phyloP scores from a whole-genome alignment of 331 rosid species.

The Malus hybrid region DNA sequence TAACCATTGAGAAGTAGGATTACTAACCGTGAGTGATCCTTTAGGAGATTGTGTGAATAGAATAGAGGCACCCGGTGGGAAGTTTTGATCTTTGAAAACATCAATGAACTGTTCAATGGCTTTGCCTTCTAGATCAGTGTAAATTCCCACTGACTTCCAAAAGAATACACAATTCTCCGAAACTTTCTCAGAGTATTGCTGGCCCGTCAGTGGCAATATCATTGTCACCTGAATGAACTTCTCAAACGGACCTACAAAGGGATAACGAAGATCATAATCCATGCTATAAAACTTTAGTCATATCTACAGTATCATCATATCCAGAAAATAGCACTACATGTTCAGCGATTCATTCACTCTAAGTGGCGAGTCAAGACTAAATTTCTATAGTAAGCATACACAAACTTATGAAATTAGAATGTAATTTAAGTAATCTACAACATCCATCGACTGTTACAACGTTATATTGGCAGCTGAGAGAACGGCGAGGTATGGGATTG shows the following conservation, averaged over 20 bases:
- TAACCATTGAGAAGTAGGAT: background rate
- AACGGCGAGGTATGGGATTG: background rate
- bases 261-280: background rate
- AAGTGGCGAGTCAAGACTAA: background rate
- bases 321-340: background rate
- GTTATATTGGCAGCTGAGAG: background rate
- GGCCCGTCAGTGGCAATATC: constrained; percentile 44
- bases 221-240: constrained; percentile 45
- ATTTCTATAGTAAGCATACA: background rate
- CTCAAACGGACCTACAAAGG: constrained; percentile 55
- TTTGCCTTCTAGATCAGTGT: constrained; percentile 50
- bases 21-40: constrained; percentile 49
- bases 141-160: constrained; percentile 53
- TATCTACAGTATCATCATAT: background rate
- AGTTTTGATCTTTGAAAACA: constrained; percentile 40
- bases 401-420: background rate
- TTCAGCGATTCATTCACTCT: background rate
- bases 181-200: constrained; percentile 51
- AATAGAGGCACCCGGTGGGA: constrained; percentile 54
- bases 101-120: constrained; percentile 42
- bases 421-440: background rate
- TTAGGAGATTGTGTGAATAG: constrained; percentile 50
- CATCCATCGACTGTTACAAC: background rate
- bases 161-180: constrained; percentile 46
- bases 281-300: background rate